Percentiles rank a stretch among this genome's conserved stretches.
Conservation (phyloP, 768 basidiomycete species). For the Agrocybe pediades region DNA sequence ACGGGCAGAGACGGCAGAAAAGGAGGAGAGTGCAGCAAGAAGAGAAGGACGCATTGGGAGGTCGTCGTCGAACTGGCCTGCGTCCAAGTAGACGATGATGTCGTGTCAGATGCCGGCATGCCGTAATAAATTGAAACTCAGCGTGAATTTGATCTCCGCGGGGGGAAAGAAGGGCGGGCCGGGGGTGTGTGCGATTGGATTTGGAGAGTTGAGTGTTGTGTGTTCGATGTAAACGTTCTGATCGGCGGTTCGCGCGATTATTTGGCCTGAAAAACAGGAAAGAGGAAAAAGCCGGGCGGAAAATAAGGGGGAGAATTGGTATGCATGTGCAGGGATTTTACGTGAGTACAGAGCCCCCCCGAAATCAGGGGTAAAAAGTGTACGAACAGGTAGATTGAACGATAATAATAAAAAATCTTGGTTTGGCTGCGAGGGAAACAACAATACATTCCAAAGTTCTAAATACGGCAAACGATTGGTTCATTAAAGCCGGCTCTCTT, state of each 20-base stretch:
- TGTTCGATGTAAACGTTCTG: slow-evolving; percentile 30
- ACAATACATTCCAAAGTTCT: slow-evolving; percentile 67
- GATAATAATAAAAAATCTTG: slow-evolving; percentile 56
- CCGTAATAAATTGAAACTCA: slow-evolving; percentile 21
- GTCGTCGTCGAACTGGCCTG: slow-evolving; percentile 7
- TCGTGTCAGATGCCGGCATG: slow-evolving; percentile 25
- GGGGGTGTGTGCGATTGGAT: slow-evolving; percentile 3
- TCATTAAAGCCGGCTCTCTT: slow-evolving; percentile 76
- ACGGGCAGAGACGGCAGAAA: slow-evolving; percentile 35
- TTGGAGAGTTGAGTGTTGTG: slow-evolving; percentile 10
- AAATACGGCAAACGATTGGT: slow-evolving; percentile 70
- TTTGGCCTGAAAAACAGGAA: slow-evolving; percentile 21
- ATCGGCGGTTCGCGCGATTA: slow-evolving; percentile 33
- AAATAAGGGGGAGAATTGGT: slow-evolving; percentile 22
- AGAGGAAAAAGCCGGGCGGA: slow-evolving; percentile 26
- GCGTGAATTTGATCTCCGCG: slow-evolving; percentile 22
- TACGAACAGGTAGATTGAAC: slow-evolving; percentile 48
- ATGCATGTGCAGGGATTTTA: slow-evolving; percentile 37
- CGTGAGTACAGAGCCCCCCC: slow-evolving; percentile 55
- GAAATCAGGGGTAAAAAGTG: slow-evolving; percentile 59
- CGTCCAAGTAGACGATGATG: slow-evolving; percentile 9
- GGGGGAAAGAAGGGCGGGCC: slow-evolving; percentile 8
- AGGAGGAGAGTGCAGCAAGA: slow-evolving; percentile 27
- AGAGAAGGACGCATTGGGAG: slow-evolving; percentile 19
- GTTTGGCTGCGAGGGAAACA: slow-evolving; percentile 49